Evolutionary conservation across 192 early-diverging fungal genomes (phyloP).

Genomic region (Gonapodya sp.): DNA sequence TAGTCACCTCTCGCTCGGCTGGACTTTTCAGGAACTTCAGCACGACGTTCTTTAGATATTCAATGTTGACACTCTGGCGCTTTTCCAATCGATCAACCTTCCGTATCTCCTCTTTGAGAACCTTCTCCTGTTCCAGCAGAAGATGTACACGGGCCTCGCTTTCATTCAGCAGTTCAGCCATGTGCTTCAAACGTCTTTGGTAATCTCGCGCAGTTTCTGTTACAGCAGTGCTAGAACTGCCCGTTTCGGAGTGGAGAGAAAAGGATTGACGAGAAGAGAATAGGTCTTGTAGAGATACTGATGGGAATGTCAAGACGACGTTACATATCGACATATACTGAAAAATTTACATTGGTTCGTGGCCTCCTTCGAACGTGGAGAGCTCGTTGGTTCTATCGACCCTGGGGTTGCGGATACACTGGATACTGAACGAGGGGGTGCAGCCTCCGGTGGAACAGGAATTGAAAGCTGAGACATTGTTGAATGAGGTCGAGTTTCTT

Average conservation of each 20-base stretch:
- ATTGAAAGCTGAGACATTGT: background rate
- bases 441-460: background rate
- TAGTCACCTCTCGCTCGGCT: background rate
- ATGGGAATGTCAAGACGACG: background rate
- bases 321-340: background rate
- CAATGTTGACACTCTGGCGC: background rate
- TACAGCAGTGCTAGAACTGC: background rate
- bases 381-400: background rate
- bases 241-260: background rate
- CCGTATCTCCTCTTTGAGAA: conserved; percentile 7
- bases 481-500: background rate
- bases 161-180: conserved; percentile 9
- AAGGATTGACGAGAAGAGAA: background rate
- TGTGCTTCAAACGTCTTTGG: background rate
- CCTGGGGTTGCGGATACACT: background rate
- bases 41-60: conserved; percentile 9
- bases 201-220: background rate
- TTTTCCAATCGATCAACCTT: background rate
- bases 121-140: background rate
- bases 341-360: background rate
- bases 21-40: conserved; percentile 8
- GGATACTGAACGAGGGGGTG: background rate
- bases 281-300: background rate
- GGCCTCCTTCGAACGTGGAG: background rate
- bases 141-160: conserved; percentile 3